Percentiles rank a stretch among this genome's conserved stretches.
phyloP scores from a whole-genome alignment of 176 grass and related monocot species.

The Oryza coarctata region DNA sequence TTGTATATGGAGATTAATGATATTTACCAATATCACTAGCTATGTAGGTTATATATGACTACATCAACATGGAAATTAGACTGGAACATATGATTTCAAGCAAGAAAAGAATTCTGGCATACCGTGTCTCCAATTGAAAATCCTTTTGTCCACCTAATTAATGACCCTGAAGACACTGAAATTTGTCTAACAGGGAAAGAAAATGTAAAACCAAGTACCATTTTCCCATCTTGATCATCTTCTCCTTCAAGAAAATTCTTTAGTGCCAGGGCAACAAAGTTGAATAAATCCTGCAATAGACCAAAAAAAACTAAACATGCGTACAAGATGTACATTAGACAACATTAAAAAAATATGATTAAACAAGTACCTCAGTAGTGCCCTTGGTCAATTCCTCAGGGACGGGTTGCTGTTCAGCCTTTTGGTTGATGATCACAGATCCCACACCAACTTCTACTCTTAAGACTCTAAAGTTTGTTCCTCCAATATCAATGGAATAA shows the following conservation, averaged over 20 bases:
- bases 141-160: conserved; percentile 94
- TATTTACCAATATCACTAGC: neutral
- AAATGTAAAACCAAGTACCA: conserved; percentile 87
- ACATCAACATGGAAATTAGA: conserved; percentile 8
- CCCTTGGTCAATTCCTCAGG: conserved; percentile 70
- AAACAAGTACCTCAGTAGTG: conserved; percentile 70
- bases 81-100: neutral
- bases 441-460: conserved; percentile 64
- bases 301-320: neutral
- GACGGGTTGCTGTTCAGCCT: conserved; percentile 69
- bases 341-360: neutral
- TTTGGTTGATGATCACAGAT: conserved; percentile 46
- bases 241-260: conserved; percentile 79
- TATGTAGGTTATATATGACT: neutral
- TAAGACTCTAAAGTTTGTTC: conserved; percentile 71
- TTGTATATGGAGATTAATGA: neutral
- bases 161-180: conserved; percentile 82
- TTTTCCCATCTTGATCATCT: conserved; percentile 48
- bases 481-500: conserved; percentile 88
- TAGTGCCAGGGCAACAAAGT: conserved; percentile 60
- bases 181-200: conserved; percentile 92
- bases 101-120: conserved; percentile 18
- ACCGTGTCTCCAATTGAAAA: conserved; percentile 79
- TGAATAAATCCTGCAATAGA: conserved; percentile 70
- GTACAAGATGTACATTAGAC: neutral